phyloP scores from a whole-genome alignment of 176 grass and related monocot genomes.

The Aegilops tauschii region DNA sequence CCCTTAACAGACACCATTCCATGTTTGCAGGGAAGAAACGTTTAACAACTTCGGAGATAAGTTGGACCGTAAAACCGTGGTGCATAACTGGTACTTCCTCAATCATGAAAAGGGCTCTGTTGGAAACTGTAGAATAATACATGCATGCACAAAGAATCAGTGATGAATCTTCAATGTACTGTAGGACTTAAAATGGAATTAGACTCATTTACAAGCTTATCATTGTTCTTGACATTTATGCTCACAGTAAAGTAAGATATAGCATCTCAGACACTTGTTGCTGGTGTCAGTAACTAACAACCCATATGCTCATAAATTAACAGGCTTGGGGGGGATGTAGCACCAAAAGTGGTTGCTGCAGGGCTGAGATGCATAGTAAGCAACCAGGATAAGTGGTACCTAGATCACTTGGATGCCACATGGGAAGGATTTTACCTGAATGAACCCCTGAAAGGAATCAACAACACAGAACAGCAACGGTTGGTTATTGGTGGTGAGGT shows the following conservation, averaged over 20 bases:
- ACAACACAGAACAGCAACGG: slow-evolving; percentile 57
- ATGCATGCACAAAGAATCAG: background rate
- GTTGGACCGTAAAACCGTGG: slow-evolving; percentile 67
- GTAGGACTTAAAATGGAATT: slow-evolving; percentile 3
- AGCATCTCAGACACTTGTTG: slow-evolving; percentile 6
- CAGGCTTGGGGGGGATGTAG: slow-evolving; percentile 73
- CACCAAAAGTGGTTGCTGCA: slow-evolving; percentile 63
- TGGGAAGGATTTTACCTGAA: slow-evolving; percentile 87
- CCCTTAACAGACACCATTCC: slow-evolving; percentile 7
- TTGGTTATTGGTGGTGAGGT: slow-evolving; percentile 86
- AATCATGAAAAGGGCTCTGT: background rate
- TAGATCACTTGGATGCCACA: slow-evolving; percentile 83
- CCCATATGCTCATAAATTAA: background rate
- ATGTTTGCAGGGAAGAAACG: slow-evolving; percentile 73
- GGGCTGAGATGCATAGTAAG: slow-evolving; percentile 93
- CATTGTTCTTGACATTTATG: slow-evolving; percentile 3
- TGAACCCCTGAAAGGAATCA: slow-evolving; percentile 73
- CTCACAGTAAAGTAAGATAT: background rate
- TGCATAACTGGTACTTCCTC: slow-evolving; percentile 83
- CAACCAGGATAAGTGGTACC: slow-evolving; percentile 92
- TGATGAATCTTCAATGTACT: background rate
- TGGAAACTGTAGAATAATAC: background rate
- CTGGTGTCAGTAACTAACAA: slow-evolving; percentile 17
- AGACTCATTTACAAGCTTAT: background rate
- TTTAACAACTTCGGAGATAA: slow-evolving; percentile 78